These are phyloP conservation scores for Ambrosia artemisiifolia DNA, from an alignment of 129 eudicot genomes.

Conservation along the genomic window DNA sequence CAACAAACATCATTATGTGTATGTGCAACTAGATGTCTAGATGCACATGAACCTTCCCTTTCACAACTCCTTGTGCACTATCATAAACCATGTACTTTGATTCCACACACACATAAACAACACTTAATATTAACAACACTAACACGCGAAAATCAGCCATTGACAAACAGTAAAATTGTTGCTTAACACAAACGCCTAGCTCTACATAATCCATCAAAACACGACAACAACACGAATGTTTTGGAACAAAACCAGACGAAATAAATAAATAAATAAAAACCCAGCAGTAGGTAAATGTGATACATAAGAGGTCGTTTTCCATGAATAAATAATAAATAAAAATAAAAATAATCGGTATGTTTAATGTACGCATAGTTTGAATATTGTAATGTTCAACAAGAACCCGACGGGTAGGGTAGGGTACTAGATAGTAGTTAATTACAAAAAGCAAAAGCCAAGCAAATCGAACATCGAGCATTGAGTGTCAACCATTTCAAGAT, in stretches of 20 bases:
- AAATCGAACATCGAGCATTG: background rate
- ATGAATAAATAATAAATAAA: no score
- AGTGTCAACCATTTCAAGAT: background rate
- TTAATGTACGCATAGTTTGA: no score
- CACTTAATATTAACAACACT: conserved; percentile 20
- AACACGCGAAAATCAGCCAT: conserved; percentile 34
- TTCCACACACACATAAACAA: conserved; percentile 34
- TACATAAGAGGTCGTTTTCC: conserved; percentile 8
- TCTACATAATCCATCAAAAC: no score
- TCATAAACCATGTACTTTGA: conserved; percentile 75
- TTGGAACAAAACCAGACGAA: background rate
- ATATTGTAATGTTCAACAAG: no score
- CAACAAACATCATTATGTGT: conserved; percentile 94
- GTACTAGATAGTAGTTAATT: no score
- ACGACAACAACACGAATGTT: background rate
- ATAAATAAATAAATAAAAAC: no score
- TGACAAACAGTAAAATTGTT: background rate
- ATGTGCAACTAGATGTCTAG: conserved; percentile 78
- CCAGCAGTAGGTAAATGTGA: background rate
- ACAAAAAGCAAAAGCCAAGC: background rate
- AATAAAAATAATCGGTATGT: background rate
- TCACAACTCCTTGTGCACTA: conserved; percentile 54
- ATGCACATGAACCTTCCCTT: conserved; percentile 78
- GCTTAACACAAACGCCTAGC: background rate
- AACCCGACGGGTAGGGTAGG: no score